Base-by-base conservation (phyloP, 139 green algal genomes). In the Yamagishiella unicocca region DNA sequence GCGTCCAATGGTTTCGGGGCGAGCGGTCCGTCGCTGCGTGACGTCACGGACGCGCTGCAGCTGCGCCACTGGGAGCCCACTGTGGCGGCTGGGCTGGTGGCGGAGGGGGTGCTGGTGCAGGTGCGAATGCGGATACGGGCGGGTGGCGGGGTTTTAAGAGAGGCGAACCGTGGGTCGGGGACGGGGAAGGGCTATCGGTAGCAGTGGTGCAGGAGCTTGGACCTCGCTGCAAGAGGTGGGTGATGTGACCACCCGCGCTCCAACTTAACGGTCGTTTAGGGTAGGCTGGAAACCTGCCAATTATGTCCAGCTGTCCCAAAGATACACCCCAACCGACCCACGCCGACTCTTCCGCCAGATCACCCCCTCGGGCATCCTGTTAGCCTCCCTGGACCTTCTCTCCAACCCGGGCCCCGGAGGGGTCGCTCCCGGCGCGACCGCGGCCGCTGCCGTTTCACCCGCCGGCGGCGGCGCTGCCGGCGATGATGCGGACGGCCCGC, bases 31-130 rank as follows among this genome's bases (percentile, higher is more conserved):
- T 53, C 50, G 46, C 50, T 87, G 67, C 82, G 82, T 12, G 82
- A 87, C 19, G 82, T 87, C 25, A 87, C 46, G 46, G 82, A 81
- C 27, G 82, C 33, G 29, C 82, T 87, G 46, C 82, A 79, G 67
- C 67, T 87, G 50, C 35, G 67, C 5, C n/a, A 24, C 27, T 61
- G 67, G 82, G 82, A 87, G 82, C 50, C 67, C 14, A 87, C 82
- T 17, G 29, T 87, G 45, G 46, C 46, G 46, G 82, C 67, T 24
- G 82, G 82, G 46, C 62, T 70, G 82, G 29, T 87, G 35, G 67
- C 82, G 22, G 67, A 87, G 0, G 82, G 50, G 14, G 35, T 87
- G 17, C 33, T 87, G 17, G 82, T 61, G 45, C 82, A 87, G 82
- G 82, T 87, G 76, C 21, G 73, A 31, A 2, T 27, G 67, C 35